phyloP scores from a whole-genome alignment of 1,284 basidiomycete genomes.

The Chalciporus piperatoides region DNA sequence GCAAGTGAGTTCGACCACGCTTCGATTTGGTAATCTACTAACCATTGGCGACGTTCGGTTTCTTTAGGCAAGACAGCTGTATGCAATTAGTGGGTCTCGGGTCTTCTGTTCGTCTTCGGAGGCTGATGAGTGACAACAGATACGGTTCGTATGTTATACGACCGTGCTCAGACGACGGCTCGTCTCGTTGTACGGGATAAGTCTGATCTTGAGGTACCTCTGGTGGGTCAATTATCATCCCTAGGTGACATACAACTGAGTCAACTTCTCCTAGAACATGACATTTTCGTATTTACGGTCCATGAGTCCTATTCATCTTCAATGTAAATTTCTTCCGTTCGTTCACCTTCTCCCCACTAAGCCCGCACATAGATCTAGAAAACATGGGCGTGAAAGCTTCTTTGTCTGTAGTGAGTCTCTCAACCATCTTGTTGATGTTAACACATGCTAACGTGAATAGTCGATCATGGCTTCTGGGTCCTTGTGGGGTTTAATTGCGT shows the following conservation, averaged over 20 bases:
- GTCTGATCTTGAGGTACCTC: conserved; percentile 67
- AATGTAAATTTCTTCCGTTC: conserved; percentile 49
- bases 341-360: conserved; percentile 10
- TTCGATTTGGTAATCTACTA: conserved; percentile 6
- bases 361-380: conserved; percentile 50
- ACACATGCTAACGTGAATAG: conserved; percentile 30
- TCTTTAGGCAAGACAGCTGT: conserved; percentile 43
- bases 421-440: conserved; percentile 24
- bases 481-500: conserved; percentile 83
- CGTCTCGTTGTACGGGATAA: conserved; percentile 67
- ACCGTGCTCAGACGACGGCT: conserved; percentile 74
- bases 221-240: conserved; percentile 40
- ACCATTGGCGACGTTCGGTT: conserved; percentile 3
- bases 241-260: conserved; percentile 6
- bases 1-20: conserved; percentile 39
- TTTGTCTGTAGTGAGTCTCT: conserved; percentile 64
- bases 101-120: neutral
- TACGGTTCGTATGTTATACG: conserved; percentile 81
- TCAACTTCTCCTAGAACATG: conserved; percentile 57
- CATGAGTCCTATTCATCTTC: conserved; percentile 88
- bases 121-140: conserved; percentile 38
- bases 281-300: conserved; percentile 84
- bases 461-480: conserved; percentile 83
- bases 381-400: conserved; percentile 83
- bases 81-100: conserved; percentile 42